Evolutionary conservation across 2,329 filamentous ascomycete species (phyloP), one percentile per base, ranked within the genome.

Genomic region (Pezicula carpinea): DNA sequence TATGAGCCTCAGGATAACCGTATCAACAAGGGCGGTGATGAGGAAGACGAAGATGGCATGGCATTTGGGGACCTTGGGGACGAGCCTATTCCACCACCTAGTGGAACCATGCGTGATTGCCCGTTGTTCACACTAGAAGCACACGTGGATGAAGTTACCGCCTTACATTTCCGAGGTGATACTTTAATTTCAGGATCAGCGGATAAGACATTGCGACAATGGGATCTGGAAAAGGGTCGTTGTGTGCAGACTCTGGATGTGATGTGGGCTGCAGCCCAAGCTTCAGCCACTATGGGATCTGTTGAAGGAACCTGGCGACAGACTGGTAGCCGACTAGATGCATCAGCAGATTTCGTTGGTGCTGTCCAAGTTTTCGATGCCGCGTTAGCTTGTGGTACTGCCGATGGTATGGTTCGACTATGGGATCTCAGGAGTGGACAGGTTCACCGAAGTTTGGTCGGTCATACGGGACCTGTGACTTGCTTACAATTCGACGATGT

Each of bases 211-310:
- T 74, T 99, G 46, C 84, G 93, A 38, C 93, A 99, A 66, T 99
- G 93, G 93, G 93, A 99, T 72, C 76, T 99, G 42, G 88, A 92
- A 60, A 96, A 91, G 65, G 93, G 93, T n/a, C 86, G 93, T 41
- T 97, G 93, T 66, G 88, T 99, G 45, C 93, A 99, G 69, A 99
- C 93, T 3, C 74, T 99, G 41, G 93, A 99, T 67, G 92, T 99
- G 6, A 87, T 99, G 65, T 99, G 93, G 93, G 93, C 93, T 8
- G 91, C 93, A 4, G 91, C 93, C 2, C 91, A 96, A 69, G 89
- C 89, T 11, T 87, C 83, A 8, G 81, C 83, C 33, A 83, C 80
- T 5, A 76, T 88, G 46, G 77, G 76, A 43, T 75, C 79, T 2
- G 76, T 75, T 39, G 80, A 82, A 45, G 72, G 72, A 42, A 69